Base-by-base conservation (phyloP, 331 rosid species). In the Quercus phellos region DNA sequence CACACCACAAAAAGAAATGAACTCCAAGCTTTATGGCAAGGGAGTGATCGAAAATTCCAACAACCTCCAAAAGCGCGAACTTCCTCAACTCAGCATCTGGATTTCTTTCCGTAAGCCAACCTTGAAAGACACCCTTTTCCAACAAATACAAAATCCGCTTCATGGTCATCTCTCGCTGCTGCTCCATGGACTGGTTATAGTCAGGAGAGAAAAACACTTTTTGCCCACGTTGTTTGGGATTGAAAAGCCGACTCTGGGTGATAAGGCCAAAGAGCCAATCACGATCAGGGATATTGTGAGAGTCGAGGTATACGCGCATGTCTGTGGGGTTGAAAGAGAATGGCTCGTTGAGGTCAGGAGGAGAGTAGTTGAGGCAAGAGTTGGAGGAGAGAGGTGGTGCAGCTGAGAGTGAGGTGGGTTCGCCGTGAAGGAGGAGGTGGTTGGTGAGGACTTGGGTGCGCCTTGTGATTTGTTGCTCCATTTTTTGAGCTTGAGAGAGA, bases 151-250 rank as follows among this genome's bases (percentile, higher is more conserved):
- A 81, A 66, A 94, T 87, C 55, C 98, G 90, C 81, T 74, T 89
- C 97, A 89, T 84, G 27, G 97, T 94, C 85, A 84, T 79, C 76
- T 90, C 92, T 16, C 97, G 77, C 78, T 90, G 98, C 72, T 89
- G 98, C 77, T 94, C 92, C 96, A 90, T 94, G 4, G 93, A 75
- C 35, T 89, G 96, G 84, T 94, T 94, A 69, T 78, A 94, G 82
- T 94, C 94, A 6, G 94, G 92, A 32, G 82, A 81, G 3, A 94
- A 88, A 27, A 92, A 94, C 5, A 89, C 85, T 6, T 88, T 77
- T 0, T 90, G 93, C 0, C 81, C 93, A 43, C 70, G 82, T 18
- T 73, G 68, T 2, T 72, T 51, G 0, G 91, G 97, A 78, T 88
- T 89, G 80, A 94, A 94, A 34, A 90, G 90, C 2, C 73, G 72